Evolutionary conservation across 805 yeast genomes (phyloP).

Genomic region (Teunomyces tritomae): DNA sequence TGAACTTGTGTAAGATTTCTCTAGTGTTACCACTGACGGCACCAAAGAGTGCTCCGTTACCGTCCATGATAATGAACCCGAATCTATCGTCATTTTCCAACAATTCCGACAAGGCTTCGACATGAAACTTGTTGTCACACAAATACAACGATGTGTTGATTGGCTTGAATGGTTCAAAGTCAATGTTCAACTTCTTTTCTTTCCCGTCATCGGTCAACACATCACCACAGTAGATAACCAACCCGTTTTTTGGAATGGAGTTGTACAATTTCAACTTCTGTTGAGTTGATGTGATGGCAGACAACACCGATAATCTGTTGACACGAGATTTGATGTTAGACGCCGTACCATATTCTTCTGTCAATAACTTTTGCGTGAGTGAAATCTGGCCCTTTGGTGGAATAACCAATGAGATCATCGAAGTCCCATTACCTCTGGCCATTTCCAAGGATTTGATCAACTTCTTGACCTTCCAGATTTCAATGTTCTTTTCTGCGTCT

Average conservation of each 20-base stretch:
- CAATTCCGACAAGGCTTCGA: slow-evolving; percentile 92
- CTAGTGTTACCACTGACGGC: slow-evolving; percentile 94
- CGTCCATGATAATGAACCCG: slow-evolving; percentile 99
- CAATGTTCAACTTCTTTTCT: slow-evolving; percentile 93
- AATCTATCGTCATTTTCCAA: slow-evolving; percentile 93
- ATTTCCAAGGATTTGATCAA: slow-evolving; percentile 79
- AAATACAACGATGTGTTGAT: slow-evolving; percentile 92
- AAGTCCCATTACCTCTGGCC: slow-evolving; percentile 98
- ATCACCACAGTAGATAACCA: slow-evolving; percentile 98
- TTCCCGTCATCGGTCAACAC: slow-evolving; percentile 96
- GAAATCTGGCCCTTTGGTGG: slow-evolving; percentile 96
- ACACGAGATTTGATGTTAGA: slow-evolving; percentile 97
- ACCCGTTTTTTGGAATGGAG: slow-evolving; percentile 89
- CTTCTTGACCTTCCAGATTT: slow-evolving; percentile 98
- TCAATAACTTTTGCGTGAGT: slow-evolving; percentile 81
- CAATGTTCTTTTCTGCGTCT: slow-evolving; percentile 88
- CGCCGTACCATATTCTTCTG: slow-evolving; percentile 99
- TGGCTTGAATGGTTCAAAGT: slow-evolving; percentile 98
- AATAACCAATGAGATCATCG: slow-evolving; percentile 94
- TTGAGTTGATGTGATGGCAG: slow-evolving; percentile 98
- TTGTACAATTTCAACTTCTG: slow-evolving; percentile 90
- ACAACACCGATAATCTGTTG: slow-evolving; percentile 88
- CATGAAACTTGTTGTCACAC: slow-evolving; percentile 98
- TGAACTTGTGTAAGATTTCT: slow-evolving; percentile 92
- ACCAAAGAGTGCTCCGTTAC: slow-evolving; percentile 97